Base-by-base conservation (phyloP, 2,329 filamentous ascomycete species). In the Pseudogymnoascus sp. region DNA sequence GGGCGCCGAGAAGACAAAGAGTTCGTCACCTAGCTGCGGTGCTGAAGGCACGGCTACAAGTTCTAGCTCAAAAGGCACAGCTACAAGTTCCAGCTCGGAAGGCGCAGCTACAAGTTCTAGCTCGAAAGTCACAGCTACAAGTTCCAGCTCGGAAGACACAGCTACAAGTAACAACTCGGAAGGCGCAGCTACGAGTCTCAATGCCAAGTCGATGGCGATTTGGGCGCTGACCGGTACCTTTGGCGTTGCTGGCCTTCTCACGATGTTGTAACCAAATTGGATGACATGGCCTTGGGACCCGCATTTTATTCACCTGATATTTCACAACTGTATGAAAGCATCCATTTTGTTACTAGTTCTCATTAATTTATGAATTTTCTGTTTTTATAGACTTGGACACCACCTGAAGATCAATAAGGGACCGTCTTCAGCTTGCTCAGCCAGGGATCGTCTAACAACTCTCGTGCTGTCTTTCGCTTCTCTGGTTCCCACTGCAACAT, bases 401-500 rank as follows among this genome's bases (percentile, higher is more conserved):
- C 13, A 12, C 21, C 39, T 26, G 6, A 45, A 26, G 21, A 26
- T 15, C 26, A 26, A 10, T 10, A 45, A 45, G 26, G 21, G 3
- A 15, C 13, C 7, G 21, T 26, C 37, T 23, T 34, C 21, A 5
- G 12, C 38, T 28, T 62, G 21, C 18, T 48, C 30, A 63, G 57
- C 62, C 62, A 63, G 18, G 59, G 62, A 61, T 63, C 61, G 5
- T 61, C 33, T 12, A 61, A 61, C 18, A 63, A 61, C 41, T 62
- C 62, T 19, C 59, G 57, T 41, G 62, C 59, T 15, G 61, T 63
- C 56, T 60, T 63, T 30, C 62, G 59, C 59, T 63, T 63, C 59
- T 63, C 61, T 10, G 62, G 62, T 58, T 63, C 62, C 62, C 61
- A 62, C 15, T 62, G 61, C 30, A 63, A 60, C 59, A 63, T 63